A percentile compares a stretch with the other conserved stretches of the same genome.
Evolutionary conservation across 495 filamentous ascomycete species (phyloP).

Genomic region (Talaromyces wortmannii): DNA sequence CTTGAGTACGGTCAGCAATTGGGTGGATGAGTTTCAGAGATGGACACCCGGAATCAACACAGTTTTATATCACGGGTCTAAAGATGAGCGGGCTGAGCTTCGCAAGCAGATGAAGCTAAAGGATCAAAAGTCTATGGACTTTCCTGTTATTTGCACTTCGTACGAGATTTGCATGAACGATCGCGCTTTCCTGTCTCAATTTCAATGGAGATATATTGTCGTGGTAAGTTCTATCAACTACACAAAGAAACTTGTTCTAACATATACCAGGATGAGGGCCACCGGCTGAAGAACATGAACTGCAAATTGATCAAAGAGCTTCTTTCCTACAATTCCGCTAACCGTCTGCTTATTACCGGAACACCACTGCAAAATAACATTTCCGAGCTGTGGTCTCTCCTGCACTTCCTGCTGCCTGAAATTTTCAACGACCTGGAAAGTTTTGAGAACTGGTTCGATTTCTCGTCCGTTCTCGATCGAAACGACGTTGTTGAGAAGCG

Average conservation of each 20-base stretch:
- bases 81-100: slow-evolving; percentile 64
- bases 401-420: slow-evolving; percentile 88
- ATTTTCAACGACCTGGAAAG: slow-evolving; percentile 85
- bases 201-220: slow-evolving; percentile 94
- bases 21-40: slow-evolving; percentile 88
- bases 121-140: slow-evolving; percentile 56
- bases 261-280: slow-evolving; percentile 71
- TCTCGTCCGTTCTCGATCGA: slow-evolving; percentile 76
- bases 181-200: slow-evolving; percentile 66
- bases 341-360: slow-evolving; percentile 86
- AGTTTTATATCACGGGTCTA: slow-evolving; percentile 82
- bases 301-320: slow-evolving; percentile 85
- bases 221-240: slow-evolving; percentile 51
- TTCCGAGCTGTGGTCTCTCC: slow-evolving; percentile 86
- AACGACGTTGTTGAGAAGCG: slow-evolving; percentile 42
- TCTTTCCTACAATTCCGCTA: slow-evolving; percentile 80
- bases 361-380: slow-evolving; percentile 96
- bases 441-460: slow-evolving; percentile 96
- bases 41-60: slow-evolving; percentile 86
- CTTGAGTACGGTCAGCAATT: slow-evolving; percentile 87
- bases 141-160: slow-evolving; percentile 86
- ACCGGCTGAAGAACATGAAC: slow-evolving; percentile 95
- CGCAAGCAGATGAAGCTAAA: slow-evolving; percentile 54
- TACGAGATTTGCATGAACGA: slow-evolving; percentile 96
- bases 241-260: neutral